Base-by-base conservation (phyloP, 805 yeast species). In the Isabelozyma rhagii region DNA sequence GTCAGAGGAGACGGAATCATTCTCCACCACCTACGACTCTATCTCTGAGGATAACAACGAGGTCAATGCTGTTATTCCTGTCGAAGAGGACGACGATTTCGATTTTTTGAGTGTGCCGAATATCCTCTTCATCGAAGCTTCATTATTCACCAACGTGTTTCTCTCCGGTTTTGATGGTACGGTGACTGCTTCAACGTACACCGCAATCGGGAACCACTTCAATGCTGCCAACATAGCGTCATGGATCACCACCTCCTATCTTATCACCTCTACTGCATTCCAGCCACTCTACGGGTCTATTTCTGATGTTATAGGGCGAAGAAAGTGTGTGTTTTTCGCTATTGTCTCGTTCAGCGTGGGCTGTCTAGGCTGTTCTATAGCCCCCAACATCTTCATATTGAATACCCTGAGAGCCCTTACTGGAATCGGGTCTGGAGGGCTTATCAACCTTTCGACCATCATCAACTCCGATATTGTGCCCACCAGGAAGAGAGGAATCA, bases 101-200 rank as follows among this genome's bases (percentile, higher is more conserved):
- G 49, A 52, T 8, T 55, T 58, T 29, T 55, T 55, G 2, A 39
- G 51, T 9, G 55, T 48, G n/a, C 58, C 60, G 3, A 55, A 64
- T 47, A 56, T 70, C 36, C 21, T 63, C n/a, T 57, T 60, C 52
- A 69, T 71, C 15, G 75, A 71, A 48, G 51, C 60, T 2, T 63
- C 75, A 1, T 53, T 69, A 3, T 50, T 68, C 40, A 50, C 63
- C 5, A 75, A 74, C 47, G 78, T 74, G 1, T 75, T 78, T 46
- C 63, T 78, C 11, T 64, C 77, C 9, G 79, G 79, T 3, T 74
- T 78, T 54, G 81, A 78, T 53, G 69, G 75, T 2, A 77, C 81
- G 4, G 70, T 78, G 39, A 75, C 79, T 9, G 80, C 81, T 3
- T 73, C 80, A 5, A 75, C 77, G 1, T 77, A 76, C 50, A 69